A percentile compares a stretch with the other conserved stretches of the same genome.
These are phyloP conservation scores for Ballota nigra DNA, from an alignment of 257 asterid species.

Conservation along the genomic window DNA sequence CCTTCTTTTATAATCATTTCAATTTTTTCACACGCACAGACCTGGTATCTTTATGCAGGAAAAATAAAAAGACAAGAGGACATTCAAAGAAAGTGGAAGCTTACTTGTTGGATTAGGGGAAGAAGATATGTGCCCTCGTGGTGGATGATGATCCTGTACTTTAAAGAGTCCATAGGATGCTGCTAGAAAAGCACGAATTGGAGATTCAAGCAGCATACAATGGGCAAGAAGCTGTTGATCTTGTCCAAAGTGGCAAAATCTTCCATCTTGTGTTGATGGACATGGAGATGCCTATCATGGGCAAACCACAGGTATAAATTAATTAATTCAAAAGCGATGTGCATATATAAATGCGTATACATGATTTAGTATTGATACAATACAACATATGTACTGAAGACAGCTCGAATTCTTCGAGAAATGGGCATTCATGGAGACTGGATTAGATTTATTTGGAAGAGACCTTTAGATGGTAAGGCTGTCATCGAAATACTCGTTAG, in stretches of 20 bases:
- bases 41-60: not conserved
- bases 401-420: constrained; percentile 35
- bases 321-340: too few relatives aligned
- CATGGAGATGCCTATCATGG: too few relatives aligned
- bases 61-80: constrained; percentile 14
- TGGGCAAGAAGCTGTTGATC: too few relatives aligned
- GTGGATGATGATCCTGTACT: constrained; percentile 66
- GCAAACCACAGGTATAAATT: too few relatives aligned
- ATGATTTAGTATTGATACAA: not conserved
- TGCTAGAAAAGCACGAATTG: not conserved
- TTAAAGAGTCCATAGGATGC: constrained; percentile 31
- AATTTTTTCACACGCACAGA: too few relatives aligned
- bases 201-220: too few relatives aligned
- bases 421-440: constrained; percentile 53
- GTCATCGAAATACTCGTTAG: constrained; percentile 23
- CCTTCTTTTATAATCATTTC: too few relatives aligned
- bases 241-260: too few relatives aligned
- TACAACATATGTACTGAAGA: constrained; percentile 11
- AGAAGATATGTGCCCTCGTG: constrained; percentile 34
- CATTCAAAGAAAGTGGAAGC: constrained; percentile 3
- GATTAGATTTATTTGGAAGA: constrained; percentile 40
- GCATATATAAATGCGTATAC: not conserved
- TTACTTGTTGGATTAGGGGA: not conserved
- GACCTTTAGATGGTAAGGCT: constrained; percentile 24
- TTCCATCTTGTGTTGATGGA: too few relatives aligned